Percentiles rank a stretch among this genome's conserved stretches.
phyloP scores from a whole-genome alignment of 306 rosid genomes.

The Astragalus membranaceus region DNA sequence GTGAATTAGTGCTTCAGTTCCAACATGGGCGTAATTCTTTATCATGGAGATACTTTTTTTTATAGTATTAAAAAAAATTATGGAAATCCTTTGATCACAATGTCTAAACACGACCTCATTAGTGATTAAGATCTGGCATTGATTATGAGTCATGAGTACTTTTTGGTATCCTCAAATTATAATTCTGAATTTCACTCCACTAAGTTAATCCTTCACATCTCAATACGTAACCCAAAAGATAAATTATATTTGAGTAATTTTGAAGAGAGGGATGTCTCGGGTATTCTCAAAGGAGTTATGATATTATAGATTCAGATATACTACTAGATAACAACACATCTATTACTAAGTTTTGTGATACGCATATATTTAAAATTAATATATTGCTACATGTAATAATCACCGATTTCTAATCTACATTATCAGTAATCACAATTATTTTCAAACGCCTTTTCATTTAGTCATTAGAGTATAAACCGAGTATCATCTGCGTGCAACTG shows the following conservation, averaged over 20 bases:
- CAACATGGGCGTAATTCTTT: no score
- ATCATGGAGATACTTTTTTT: background rate
- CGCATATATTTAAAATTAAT: background rate
- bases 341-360: background rate
- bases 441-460: background rate
- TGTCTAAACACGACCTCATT: background rate
- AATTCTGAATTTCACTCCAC: background rate
- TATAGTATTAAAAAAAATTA: background rate
- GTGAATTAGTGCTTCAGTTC: no score
- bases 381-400: background rate
- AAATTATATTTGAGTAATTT: background rate
- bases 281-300: background rate
- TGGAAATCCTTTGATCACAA: background rate
- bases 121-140: background rate
- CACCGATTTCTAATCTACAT: no score
- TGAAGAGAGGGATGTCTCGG: background rate
- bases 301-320: background rate
- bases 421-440: background rate
- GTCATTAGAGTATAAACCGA: background rate
- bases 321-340: background rate
- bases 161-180: slow-evolving; percentile 1
- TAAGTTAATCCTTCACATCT: background rate
- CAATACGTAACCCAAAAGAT: background rate
- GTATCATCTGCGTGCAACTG: no score
- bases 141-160: background rate